Evolutionary conservation across 176 grass and related monocot genomes (phyloP).

Genomic region (Avena sativa): DNA sequence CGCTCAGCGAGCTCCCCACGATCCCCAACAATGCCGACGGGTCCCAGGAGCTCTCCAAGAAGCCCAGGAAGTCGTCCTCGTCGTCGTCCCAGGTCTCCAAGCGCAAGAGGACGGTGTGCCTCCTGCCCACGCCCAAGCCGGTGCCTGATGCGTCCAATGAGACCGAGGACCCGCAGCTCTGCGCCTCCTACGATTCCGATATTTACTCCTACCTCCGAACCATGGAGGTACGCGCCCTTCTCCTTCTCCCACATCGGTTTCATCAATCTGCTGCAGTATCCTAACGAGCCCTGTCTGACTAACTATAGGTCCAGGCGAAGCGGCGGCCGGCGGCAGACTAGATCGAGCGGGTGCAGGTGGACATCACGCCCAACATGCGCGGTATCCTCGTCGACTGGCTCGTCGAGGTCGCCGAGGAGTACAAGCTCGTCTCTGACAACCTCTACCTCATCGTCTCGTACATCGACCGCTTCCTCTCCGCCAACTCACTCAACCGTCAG

Average conservation of each 20-base stretch:
- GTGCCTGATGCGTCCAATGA: too few relatives aligned
- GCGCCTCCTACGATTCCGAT: too few relatives aligned
- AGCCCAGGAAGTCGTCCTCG: background rate
- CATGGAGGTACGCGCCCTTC: too few relatives aligned
- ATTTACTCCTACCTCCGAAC: too few relatives aligned
- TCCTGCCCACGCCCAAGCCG: too few relatives aligned
- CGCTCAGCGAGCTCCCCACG: slow-evolving; percentile 56
- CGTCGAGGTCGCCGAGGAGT: slow-evolving; percentile 75
- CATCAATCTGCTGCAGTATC: background rate
- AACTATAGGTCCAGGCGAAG: slow-evolving; percentile 39
- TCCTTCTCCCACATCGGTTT: background rate
- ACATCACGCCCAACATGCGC: slow-evolving; percentile 66
- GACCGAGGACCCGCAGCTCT: too few relatives aligned
- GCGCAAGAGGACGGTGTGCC: slow-evolving; percentile 5
- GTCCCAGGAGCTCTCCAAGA: slow-evolving; percentile 17
- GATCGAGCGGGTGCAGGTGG: slow-evolving; percentile 56
- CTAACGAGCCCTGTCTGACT: background rate
- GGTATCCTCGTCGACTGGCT: slow-evolving; percentile 85
- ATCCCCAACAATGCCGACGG: slow-evolving; percentile 48
- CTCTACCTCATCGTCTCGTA: slow-evolving; percentile 72
- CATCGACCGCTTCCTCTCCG: slow-evolving; percentile 68
- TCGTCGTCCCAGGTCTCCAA: background rate
- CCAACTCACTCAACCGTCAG: slow-evolving; percentile 45
- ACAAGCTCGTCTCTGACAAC: slow-evolving; percentile 67
- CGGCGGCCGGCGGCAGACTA: slow-evolving; percentile 56